phyloP scores from a whole-genome alignment of 768 basidiomycete species.

The Tephrocybe sp. region DNA sequence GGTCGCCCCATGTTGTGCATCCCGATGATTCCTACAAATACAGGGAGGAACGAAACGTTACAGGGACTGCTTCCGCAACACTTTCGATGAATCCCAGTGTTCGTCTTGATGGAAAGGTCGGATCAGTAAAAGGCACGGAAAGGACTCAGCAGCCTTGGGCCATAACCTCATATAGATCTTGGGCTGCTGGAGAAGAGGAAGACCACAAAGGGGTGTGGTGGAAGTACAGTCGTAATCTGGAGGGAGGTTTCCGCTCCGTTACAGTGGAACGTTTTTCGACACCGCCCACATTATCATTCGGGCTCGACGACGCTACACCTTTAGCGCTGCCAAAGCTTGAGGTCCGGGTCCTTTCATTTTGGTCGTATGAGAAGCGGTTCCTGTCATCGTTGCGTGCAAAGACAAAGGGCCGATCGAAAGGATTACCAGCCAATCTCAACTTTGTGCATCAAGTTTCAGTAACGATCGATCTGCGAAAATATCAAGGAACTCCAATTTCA shows the following conservation, averaged over 20 bases:
- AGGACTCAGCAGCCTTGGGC: neutral
- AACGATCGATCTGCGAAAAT: neutral
- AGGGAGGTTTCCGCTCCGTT: neutral
- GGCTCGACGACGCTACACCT: neutral
- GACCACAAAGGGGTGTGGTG: neutral
- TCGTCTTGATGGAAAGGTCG: neutral
- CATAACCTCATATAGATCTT: neutral
- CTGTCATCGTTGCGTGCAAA: neutral
- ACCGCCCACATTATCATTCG: neutral
- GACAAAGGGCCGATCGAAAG: neutral
- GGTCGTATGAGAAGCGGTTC: neutral
- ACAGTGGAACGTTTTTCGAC: neutral
- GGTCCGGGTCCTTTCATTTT: neutral
- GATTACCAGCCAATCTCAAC: neutral
- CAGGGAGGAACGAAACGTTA: neutral
- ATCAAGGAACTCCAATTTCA: neutral
- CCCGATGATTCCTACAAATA: neutral
- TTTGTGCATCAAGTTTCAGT: neutral
- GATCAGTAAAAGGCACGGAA: neutral
- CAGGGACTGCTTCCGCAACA: neutral
- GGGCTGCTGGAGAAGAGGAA: neutral
- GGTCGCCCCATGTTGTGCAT: neutral
- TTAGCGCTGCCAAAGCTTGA: neutral
- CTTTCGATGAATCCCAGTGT: neutral
- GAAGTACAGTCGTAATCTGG: neutral